These are phyloP conservation scores for Brassica napus DNA, from an alignment of 345 rosid species.

Conservation along the genomic window DNA sequence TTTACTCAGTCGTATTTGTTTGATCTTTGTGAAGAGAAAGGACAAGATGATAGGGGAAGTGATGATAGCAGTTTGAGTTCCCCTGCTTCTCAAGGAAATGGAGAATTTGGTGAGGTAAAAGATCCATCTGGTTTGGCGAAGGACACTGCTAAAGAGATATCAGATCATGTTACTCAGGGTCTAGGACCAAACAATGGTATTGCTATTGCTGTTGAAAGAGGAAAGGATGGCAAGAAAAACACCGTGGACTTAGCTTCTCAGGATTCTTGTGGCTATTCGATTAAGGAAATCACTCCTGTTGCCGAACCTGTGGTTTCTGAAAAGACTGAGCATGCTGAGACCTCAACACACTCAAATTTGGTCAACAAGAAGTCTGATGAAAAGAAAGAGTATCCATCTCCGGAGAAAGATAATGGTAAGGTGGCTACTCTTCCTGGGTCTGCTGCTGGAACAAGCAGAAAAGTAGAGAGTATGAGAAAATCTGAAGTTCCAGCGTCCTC, in stretches of 20 bases:
- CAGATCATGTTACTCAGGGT: conserved; percentile 36
- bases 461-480: conserved; percentile 31
- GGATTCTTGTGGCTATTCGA: conserved; percentile 35
- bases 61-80: conserved; percentile 54
- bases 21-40: conserved; percentile 38
- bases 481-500: conserved; percentile 33
- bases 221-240: conserved; percentile 7
- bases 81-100: conserved; percentile 58
- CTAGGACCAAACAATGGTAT: conserved; percentile 33
- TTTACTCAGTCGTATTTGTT: conserved; percentile 15
- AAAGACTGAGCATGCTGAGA: conserved; percentile 43
- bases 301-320: conserved; percentile 22
- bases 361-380: conserved; percentile 16
- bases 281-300: conserved; percentile 24
- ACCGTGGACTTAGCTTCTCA: neutral
- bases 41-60: conserved; percentile 63
- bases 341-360: conserved; percentile 16
- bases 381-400: conserved; percentile 8
- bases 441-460: conserved; percentile 41
- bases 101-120: conserved; percentile 43
- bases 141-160: conserved; percentile 34
- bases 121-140: conserved; percentile 41
- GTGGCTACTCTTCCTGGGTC: conserved; percentile 27
- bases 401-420: conserved; percentile 14
- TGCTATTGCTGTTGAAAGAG: conserved; percentile 41